Evolutionary conservation across 352 stramenopile species (phyloP), one percentile per base, ranked within the genome.

Genomic region (Phytophthora pini): DNA sequence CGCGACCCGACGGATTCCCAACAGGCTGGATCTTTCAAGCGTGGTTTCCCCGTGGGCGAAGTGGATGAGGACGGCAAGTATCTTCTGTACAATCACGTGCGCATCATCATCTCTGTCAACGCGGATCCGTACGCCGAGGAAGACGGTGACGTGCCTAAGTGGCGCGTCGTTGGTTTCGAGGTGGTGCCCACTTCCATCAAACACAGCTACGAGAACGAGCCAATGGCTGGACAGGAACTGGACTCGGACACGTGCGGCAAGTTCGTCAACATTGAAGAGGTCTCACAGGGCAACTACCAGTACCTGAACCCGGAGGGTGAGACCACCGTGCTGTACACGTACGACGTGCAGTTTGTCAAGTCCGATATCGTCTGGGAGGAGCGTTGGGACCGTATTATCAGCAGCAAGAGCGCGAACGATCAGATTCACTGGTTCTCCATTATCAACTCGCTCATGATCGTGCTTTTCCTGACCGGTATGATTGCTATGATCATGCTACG

Each of bases 341-440:
- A 99, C 80, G 97, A 99, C 73, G 97, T 99, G 39, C 78, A 98
- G 62, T 99, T 96, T 82, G 73, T 98, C 71, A 82, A 97, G 65
- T 96, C 84, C 48, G 84, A 98, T 40, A 97, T 98, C 45, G 70
- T 90, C 43, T 99, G 98, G 97, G 89, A 98, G 22, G 88, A 98
- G 69, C 88, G 98, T 43, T 99, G 98, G 98, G 98, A 99, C 77
- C 92, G 98, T n/a, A 99, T 99, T 85, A 96, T 99, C 72, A 95
- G 92, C 71, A 93, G 76, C 61, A 95, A 96, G 76, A 90, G 81
- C 76, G 91, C 95, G 40, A 98, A 99, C 74, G 97, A 99, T 70
- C 97, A 99, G 84, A 99, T 99, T 70, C 98, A 99, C 75, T 99
- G 98, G 84, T 99, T 99, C 82, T 97, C 95, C 61, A 99, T 99